Evolutionary conservation across 805 yeast genomes (phyloP).

Genomic region (Wickerhamomyces bovis): DNA sequence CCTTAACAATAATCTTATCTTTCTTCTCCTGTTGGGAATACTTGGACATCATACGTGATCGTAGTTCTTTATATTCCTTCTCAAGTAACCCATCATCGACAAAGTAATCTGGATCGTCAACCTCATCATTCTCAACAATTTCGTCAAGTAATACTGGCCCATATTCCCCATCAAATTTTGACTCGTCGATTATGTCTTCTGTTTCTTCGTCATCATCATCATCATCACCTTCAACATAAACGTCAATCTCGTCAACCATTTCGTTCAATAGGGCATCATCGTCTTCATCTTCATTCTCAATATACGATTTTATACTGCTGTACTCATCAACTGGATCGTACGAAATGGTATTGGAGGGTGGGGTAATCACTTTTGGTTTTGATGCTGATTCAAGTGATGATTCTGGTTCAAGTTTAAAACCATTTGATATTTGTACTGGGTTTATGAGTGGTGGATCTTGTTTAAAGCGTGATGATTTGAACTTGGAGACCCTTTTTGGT

Average conservation of each 20-base stretch:
- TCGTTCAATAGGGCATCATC: conserved; percentile 14
- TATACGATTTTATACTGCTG: conserved; percentile 12
- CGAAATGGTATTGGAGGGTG: not conserved
- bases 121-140: conserved; percentile 35
- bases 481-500: conserved; percentile 23
- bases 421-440: not conserved
- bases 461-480: conserved; percentile 19
- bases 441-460: not conserved
- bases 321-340: conserved; percentile 5
- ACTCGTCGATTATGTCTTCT: conserved; percentile 25
- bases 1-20: conserved; percentile 16
- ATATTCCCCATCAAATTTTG: conserved; percentile 31
- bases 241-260: conserved; percentile 16
- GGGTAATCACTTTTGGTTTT: not conserved
- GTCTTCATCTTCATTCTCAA: conserved; percentile 11
- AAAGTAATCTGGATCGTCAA: conserved; percentile 23
- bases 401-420: too few relatives aligned
- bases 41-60: conserved; percentile 24
- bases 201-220: conserved; percentile 26
- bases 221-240: conserved; percentile 27
- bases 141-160: conserved; percentile 36
- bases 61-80: conserved; percentile 27
- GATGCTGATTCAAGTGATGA: not conserved
- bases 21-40: conserved; percentile 14
- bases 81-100: conserved; percentile 23